These are phyloP conservation scores for Elsinoe arachidis DNA, from an alignment of 2,329 filamentous ascomycete genomes.

Conservation along the genomic window DNA sequence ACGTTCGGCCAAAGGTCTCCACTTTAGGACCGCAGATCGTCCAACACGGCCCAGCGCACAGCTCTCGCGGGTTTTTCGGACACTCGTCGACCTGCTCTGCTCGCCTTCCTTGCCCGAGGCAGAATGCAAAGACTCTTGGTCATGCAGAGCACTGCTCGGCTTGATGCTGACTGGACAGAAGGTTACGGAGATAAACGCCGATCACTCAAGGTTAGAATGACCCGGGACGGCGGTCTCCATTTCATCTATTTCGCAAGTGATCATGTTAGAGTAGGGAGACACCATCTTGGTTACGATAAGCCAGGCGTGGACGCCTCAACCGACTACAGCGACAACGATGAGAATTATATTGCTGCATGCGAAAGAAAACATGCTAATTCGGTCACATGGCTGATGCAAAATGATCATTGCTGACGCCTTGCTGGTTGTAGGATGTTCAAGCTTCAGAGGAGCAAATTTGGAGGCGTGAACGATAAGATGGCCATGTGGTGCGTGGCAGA, in stretches of 20 bases:
- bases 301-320: background rate
- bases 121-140: background rate
- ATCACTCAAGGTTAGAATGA: background rate
- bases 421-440: background rate
- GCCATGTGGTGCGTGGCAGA: slow-evolving; percentile 2
- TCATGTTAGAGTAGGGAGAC: background rate
- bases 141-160: background rate
- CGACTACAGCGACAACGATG: background rate
- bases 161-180: background rate
- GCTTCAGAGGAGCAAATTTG: background rate
- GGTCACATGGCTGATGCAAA: too few relatives aligned
- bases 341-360: background rate
- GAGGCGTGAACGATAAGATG: background rate
- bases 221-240: background rate
- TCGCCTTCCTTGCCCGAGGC: background rate
- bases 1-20: background rate
- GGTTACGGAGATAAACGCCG: background rate
- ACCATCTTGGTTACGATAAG: background rate
- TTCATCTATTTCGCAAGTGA: slow-evolving; percentile 1
- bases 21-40: slow-evolving; percentile 1
- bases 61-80: background rate
- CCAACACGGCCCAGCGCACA: background rate
- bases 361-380: too few relatives aligned
- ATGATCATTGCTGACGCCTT: background rate
- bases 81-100: background rate